Percentiles rank a stretch among this genome's conserved stretches.
Evolutionary conservation across 306 rosid genomes (phyloP).

Genomic region (Casuarina equisetifolia): DNA sequence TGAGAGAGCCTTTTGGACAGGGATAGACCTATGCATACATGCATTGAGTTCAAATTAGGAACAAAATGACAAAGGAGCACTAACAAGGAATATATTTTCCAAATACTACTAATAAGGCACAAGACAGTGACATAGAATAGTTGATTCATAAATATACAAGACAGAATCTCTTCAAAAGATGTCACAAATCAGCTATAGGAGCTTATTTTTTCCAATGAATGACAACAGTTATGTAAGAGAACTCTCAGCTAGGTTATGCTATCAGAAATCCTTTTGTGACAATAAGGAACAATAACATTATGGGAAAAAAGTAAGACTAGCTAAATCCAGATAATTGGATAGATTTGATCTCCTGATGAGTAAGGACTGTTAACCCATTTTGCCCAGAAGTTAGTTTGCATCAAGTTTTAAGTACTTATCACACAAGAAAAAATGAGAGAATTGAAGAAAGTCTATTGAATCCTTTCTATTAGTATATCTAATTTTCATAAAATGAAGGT

Average conservation of each 20-base stretch:
- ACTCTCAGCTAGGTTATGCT: neutral
- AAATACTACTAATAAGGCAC: constrained; percentile 11
- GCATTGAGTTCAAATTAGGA: constrained; percentile 29
- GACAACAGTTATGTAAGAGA: neutral
- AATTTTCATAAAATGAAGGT: neutral
- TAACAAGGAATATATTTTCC: constrained; percentile 21
- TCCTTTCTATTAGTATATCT: neutral
- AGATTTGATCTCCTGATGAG: neutral
- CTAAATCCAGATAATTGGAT: constrained; percentile 1
- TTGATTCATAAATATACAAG: neutral
- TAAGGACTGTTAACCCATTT: neutral
- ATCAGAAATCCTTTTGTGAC: neutral
- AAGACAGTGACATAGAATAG: constrained; percentile 3
- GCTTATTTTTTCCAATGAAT: neutral
- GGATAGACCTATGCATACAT: constrained; percentile 71
- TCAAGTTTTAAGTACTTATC: neutral
- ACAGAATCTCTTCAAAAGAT: neutral
- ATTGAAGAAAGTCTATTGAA: neutral
- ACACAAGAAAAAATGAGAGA: constrained; percentile 17
- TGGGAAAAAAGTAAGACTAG: neutral
- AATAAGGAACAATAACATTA: neutral
- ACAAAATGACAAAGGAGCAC: constrained; percentile 11
- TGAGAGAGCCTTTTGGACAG: constrained; percentile 89
- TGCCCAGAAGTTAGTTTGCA: constrained; percentile 3
- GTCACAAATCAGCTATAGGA: neutral